Evolutionary conservation across 179 eudicot species (phyloP).

Genomic region (Silene coronaria): DNA sequence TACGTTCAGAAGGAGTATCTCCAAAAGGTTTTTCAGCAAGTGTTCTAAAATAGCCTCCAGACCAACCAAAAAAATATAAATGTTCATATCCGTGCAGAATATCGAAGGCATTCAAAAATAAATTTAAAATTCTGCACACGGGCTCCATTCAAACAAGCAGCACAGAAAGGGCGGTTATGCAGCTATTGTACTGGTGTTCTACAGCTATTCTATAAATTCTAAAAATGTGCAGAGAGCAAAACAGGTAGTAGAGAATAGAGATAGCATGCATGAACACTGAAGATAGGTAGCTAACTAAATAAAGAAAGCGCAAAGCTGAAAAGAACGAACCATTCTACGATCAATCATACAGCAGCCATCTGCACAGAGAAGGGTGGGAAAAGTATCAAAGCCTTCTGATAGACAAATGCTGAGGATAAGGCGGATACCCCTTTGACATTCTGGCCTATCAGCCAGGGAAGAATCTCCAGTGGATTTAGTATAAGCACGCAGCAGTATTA

Average conservation of each 20-base stretch:
- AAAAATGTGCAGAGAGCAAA: neutral
- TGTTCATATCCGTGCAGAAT: neutral
- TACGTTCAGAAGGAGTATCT: too few relatives aligned
- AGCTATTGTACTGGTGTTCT: constrained; percentile 7
- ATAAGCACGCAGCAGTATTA: constrained; percentile 72
- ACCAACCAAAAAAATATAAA: too few relatives aligned
- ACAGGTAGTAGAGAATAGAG: neutral
- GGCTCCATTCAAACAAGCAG: neutral
- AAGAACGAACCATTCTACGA: constrained; percentile 71
- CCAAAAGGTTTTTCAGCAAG: too few relatives aligned
- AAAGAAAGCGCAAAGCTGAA: constrained; percentile 9
- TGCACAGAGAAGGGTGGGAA: constrained; percentile 81
- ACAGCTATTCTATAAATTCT: neutral
- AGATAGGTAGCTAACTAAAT: neutral
- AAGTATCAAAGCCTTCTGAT: constrained; percentile 82
- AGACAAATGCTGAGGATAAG: constrained; percentile 72
- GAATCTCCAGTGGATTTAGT: constrained; percentile 85
- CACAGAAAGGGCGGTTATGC: constrained; percentile 10
- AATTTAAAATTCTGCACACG: neutral
- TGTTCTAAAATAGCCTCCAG: too few relatives aligned
- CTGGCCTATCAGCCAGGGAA: constrained; percentile 67
- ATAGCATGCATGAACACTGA: neutral
- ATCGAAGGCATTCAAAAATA: neutral
- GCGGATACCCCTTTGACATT: constrained; percentile 72
- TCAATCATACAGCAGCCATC: constrained; percentile 92